These are phyloP conservation scores for Flaveria brownii DNA, from an alignment of 129 eudicot genomes.

Conservation along the genomic window DNA sequence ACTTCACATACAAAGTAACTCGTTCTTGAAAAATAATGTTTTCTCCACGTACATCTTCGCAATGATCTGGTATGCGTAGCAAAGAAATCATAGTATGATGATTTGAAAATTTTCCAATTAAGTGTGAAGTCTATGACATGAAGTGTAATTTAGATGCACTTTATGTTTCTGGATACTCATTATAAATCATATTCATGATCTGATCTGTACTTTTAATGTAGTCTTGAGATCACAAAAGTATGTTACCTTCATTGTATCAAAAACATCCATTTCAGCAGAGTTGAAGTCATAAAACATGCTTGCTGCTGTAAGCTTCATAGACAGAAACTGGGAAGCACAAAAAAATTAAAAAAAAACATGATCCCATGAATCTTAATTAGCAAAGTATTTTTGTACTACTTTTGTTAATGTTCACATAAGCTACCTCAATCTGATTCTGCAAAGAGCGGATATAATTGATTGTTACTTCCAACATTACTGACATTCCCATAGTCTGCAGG, in stretches of 20 bases:
- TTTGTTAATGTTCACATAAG: background rate
- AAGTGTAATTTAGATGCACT: background rate
- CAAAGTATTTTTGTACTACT: no score
- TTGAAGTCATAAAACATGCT: conserved; percentile 92
- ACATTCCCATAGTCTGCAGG: conserved; percentile 94
- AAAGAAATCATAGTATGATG: background rate
- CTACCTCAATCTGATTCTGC: conserved; percentile 92
- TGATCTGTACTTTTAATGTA: background rate
- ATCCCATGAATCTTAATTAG: conserved; percentile 9
- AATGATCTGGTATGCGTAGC: background rate
- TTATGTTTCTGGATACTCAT: background rate
- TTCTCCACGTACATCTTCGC: background rate
- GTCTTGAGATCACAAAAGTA: background rate
- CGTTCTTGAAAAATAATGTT: background rate
- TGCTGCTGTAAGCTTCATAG: conserved; percentile 97
- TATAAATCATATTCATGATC: conserved; percentile 4
- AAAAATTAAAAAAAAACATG: background rate
- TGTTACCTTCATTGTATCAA: conserved; percentile 66
- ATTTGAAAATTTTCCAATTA: background rate
- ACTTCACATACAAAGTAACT: background rate
- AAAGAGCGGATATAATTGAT: conserved; percentile 75
- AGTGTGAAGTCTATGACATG: background rate
- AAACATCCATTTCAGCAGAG: conserved; percentile 77
- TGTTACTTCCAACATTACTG: conserved; percentile 90
- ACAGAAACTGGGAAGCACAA: conserved; percentile 60